Percentiles rank a stretch among this genome's conserved stretches.
Conservation (phyloP, 1,284 basidiomycete species). For the Ceratobasidium sp. region DNA sequence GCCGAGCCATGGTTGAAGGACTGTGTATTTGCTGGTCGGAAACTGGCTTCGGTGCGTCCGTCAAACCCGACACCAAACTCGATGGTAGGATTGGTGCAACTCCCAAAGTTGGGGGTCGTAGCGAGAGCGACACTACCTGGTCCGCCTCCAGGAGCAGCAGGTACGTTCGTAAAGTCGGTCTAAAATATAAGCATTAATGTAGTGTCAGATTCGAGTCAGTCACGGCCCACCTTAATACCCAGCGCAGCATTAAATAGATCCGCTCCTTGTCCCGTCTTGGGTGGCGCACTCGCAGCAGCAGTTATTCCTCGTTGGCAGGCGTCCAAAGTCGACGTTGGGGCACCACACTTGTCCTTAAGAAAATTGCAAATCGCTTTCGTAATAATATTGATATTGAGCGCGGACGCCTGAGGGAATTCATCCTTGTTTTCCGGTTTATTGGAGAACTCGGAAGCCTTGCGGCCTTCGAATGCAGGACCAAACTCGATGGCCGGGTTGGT, state of each 20-base stretch:
- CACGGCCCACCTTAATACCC: constrained; percentile 38
- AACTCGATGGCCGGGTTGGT: constrained; percentile 66
- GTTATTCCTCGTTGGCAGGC: constrained; percentile 45
- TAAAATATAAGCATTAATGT: neutral
- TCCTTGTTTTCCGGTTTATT: constrained; percentile 44
- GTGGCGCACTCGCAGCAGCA: constrained; percentile 41
- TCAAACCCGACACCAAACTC: constrained; percentile 41
- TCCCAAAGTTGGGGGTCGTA: constrained; percentile 39
- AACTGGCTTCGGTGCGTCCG: constrained; percentile 40
- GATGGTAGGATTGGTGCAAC: constrained; percentile 41
- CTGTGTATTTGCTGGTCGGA: constrained; percentile 40
- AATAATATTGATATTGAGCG: constrained; percentile 63
- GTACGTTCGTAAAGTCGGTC: constrained; percentile 43
- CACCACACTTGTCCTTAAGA: constrained; percentile 49
- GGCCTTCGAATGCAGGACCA: constrained; percentile 62
- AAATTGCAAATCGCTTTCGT: constrained; percentile 50
- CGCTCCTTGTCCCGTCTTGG: constrained; percentile 45
- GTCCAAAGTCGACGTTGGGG: constrained; percentile 39
- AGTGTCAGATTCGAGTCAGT: neutral
- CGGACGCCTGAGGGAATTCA: constrained; percentile 57
- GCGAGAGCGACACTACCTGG: constrained; percentile 18
- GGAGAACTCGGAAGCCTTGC: constrained; percentile 59
- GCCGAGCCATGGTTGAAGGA: constrained; percentile 41
- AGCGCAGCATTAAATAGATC: constrained; percentile 47
- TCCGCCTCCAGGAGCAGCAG: constrained; percentile 39